Evolutionary conservation across 306 rosid species (phyloP).

Genomic region (Vigna nakashimae): DNA sequence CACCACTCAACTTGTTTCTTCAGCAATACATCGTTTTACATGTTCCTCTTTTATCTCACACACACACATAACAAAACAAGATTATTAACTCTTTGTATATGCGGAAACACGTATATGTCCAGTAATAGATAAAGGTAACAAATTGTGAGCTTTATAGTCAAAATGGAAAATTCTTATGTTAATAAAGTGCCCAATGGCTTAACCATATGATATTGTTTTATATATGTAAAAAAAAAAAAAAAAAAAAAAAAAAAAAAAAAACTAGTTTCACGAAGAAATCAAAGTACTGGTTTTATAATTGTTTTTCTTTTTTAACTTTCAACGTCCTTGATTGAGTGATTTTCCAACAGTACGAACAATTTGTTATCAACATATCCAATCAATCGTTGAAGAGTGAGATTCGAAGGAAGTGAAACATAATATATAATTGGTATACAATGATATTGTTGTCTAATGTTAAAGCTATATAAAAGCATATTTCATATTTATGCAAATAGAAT

Average conservation of each 20-base stretch:
- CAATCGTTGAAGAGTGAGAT: slow-evolving; percentile 1
- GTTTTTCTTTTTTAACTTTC: not conserved
- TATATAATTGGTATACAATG: not conserved
- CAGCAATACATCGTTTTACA: slow-evolving; percentile 1
- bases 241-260: too few species aligned
- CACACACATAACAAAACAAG: slow-evolving; percentile 23
- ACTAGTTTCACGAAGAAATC: too few species aligned
- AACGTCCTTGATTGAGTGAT: slow-evolving; percentile 6
- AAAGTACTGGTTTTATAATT: too few species aligned
- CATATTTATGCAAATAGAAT: slow-evolving; percentile 41
- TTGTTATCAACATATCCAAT: slow-evolving; percentile 5
- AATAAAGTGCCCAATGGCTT: not conserved
- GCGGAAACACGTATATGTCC: slow-evolving; percentile 45
- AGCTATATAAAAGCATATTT: slow-evolving; percentile 26
- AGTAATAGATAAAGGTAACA: slow-evolving; percentile 22
- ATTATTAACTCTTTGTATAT: slow-evolving; percentile 34
- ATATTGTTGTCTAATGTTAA: slow-evolving; percentile 16
- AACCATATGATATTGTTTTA: not conserved
- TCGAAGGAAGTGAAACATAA: slow-evolving; percentile 1
- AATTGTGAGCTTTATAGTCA: slow-evolving; percentile 14
- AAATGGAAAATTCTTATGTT: slow-evolving; percentile 34
- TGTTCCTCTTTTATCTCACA: slow-evolving; percentile 25
- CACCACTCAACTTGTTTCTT: slow-evolving; percentile 20
- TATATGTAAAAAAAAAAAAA: too few species aligned
- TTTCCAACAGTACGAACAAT: not conserved